Base-by-base conservation (phyloP, 768 basidiomycete species). In the Sporobolomyces roseus region DNA sequence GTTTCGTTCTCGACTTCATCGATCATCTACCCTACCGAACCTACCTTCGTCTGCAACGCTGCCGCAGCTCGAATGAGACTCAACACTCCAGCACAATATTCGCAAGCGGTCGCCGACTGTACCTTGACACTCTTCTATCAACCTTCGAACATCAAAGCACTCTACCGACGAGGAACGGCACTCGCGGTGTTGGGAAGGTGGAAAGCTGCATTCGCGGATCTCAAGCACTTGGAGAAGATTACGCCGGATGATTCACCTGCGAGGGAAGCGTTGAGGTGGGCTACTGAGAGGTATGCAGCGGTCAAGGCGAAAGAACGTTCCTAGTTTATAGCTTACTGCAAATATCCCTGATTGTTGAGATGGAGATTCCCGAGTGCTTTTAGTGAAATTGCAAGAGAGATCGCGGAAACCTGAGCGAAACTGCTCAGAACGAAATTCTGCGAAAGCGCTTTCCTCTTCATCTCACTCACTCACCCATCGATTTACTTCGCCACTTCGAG, bases 21-120 rank as follows among this genome's bases (percentile, higher is more conserved):
- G 9, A 63, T 72, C 46, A 68, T 72, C 64, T 45, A 29, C 33
- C 55, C 60, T 5, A 33, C 30, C 27, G 63, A 72, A 48, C 49
- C 63, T 6, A 58, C 60, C 2, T 72, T 50, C n/a, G 23, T 32
- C 12, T 43, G 43, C 54, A 72, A 72, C 56, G 63, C 66, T 10
- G 71, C 71, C 3, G 71, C 71, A 0, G 71, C 71, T 0, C 60
- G 67, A 3, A 65, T 72, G 66, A 72, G 68, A 61, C 55, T 72
- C 36, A 64, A 61, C 30, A 63, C 66, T 3, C n/a, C 50, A 1
- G 48, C n/a, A 1, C 71, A 72, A 66, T 65, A 10, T 72, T 68
- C 54, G 32, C 66, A 72, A 41, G 71, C 71, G 33, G 49, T 72
- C 51, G 46, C 50, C 17, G 71, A 72, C 46, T 68, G 66, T 45